A percentile compares a stretch with the other conserved stretches of the same genome.
These are phyloP conservation scores for Akanthomyces lecanii DNA, from an alignment of 2,329 filamentous ascomycete genomes.

Conservation along the genomic window DNA sequence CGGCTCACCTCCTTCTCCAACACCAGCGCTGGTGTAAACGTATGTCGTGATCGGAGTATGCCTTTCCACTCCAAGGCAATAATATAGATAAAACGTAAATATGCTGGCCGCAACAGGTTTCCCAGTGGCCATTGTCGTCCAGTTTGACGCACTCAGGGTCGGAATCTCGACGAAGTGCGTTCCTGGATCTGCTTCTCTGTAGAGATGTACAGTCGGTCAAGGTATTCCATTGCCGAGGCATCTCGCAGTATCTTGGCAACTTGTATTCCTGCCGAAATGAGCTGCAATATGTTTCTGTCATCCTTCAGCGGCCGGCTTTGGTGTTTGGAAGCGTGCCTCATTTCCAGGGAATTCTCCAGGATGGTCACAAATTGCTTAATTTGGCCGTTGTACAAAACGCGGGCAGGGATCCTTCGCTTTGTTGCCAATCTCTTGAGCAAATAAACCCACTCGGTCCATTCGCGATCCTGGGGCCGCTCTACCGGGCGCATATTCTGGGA, in stretches of 20 bases:
- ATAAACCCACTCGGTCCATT: constrained; percentile 92
- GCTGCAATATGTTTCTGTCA: constrained; percentile 81
- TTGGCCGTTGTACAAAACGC: constrained; percentile 82
- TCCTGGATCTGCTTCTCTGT: constrained; percentile 77
- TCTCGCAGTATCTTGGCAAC: constrained; percentile 86
- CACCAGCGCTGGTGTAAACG: constrained; percentile 12
- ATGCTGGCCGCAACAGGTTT: not conserved
- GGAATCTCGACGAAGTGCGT: constrained; percentile 45
- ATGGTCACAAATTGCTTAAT: constrained; percentile 90
- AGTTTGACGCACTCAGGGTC: constrained; percentile 7
- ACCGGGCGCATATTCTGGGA: constrained; percentile 77
- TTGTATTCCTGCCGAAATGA: constrained; percentile 82
- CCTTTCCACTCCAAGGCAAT: constrained; percentile 5
- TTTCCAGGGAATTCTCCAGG: constrained; percentile 81
- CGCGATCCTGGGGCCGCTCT: constrained; percentile 68
- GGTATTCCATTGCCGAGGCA: constrained; percentile 74
- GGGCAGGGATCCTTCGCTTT: constrained; percentile 77
- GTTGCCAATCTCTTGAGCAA: constrained; percentile 80
- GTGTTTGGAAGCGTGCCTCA: constrained; percentile 80
- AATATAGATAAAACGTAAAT: constrained; percentile 16
- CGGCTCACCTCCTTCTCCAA: constrained; percentile 1
- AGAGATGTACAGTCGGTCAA: constrained; percentile 76
- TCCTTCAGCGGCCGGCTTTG: constrained; percentile 80
- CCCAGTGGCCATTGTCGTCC: not conserved
- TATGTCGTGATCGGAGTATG: constrained; percentile 12